phyloP scores from a whole-genome alignment of 2,329 filamentous ascomycete genomes.

The Fonsecaea multimorphosa region DNA sequence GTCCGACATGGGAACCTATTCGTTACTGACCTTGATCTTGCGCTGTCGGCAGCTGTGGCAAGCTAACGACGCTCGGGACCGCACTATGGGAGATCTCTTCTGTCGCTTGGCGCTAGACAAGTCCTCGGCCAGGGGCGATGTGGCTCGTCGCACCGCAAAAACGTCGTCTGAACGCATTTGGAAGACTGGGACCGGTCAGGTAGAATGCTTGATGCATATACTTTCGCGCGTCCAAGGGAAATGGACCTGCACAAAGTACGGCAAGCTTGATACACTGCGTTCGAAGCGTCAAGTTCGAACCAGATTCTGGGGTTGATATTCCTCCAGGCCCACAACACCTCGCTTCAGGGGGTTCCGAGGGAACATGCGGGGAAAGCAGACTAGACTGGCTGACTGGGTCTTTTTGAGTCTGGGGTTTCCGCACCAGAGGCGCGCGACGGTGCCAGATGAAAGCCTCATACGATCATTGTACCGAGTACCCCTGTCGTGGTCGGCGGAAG shows the following conservation, averaged over 20 bases:
- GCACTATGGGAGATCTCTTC: not conserved
- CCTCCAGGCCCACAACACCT: not conserved
- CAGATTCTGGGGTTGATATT: not conserved
- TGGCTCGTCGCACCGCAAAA: not conserved
- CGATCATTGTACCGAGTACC: too few species aligned
- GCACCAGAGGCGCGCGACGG: not conserved
- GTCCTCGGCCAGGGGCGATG: not conserved
- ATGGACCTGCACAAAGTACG: not conserved
- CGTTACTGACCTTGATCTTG: conserved; percentile 1
- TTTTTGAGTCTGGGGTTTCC: not conserved
- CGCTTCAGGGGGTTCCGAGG: not conserved
- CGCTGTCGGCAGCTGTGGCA: conserved; percentile 13
- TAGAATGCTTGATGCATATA: not conserved
- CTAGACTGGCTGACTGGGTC: not conserved
- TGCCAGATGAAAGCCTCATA: not conserved
- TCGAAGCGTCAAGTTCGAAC: not conserved
- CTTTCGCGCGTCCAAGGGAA: not conserved
- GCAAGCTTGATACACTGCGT: not conserved
- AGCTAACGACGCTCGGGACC: conserved; percentile 6
- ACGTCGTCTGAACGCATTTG: not conserved
- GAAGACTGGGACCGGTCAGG: not conserved
- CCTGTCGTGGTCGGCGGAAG: too few species aligned
- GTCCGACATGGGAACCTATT: not conserved
- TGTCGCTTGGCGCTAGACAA: not conserved
- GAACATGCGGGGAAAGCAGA: not conserved